Conservation (phyloP, 352 stramenopile species). For the Phytophthora sojae region DNA sequence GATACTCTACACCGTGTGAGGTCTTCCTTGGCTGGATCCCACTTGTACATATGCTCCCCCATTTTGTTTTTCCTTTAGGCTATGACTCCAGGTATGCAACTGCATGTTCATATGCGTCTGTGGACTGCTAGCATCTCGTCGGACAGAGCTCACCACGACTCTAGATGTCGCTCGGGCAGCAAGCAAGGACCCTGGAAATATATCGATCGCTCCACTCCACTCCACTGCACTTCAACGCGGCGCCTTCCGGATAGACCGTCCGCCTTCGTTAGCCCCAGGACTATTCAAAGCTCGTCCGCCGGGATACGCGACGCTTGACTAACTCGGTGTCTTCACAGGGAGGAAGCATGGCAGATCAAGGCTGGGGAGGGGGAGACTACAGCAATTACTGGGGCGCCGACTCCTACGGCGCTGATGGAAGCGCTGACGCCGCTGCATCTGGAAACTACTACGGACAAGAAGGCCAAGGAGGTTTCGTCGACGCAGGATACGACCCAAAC, state of each 20-base stretch:
- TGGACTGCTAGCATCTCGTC: conserved; percentile 3
- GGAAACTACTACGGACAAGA: conserved; percentile 8
- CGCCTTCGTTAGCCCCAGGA: background rate
- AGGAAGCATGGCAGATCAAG: conserved; percentile 16
- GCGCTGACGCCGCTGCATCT: background rate
- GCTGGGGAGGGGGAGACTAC: conserved; percentile 7
- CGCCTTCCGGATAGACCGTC: background rate
- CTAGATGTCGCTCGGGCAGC: conserved; percentile 14
- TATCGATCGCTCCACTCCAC: conserved; percentile 2
- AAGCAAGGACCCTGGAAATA: conserved; percentile 26
- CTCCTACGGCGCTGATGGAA: background rate
- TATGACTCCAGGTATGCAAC: background rate
- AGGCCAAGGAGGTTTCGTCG: background rate
- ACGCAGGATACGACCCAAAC: conserved; percentile 21
- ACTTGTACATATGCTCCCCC: conserved; percentile 10
- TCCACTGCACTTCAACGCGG: background rate
- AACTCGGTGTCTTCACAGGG: conserved; percentile 8
- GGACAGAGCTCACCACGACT: conserved; percentile 6
- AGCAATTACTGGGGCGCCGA: background rate
- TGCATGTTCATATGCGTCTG: background rate
- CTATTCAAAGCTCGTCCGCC: conserved; percentile 15
- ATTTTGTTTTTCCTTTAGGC: conserved; percentile 5
- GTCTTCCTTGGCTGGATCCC: background rate
- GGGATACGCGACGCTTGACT: conserved; percentile 21
- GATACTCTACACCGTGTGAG: conserved; percentile 34